phyloP scores from a whole-genome alignment of 352 stramenopile species.

The Phytophthora parvispora region DNA sequence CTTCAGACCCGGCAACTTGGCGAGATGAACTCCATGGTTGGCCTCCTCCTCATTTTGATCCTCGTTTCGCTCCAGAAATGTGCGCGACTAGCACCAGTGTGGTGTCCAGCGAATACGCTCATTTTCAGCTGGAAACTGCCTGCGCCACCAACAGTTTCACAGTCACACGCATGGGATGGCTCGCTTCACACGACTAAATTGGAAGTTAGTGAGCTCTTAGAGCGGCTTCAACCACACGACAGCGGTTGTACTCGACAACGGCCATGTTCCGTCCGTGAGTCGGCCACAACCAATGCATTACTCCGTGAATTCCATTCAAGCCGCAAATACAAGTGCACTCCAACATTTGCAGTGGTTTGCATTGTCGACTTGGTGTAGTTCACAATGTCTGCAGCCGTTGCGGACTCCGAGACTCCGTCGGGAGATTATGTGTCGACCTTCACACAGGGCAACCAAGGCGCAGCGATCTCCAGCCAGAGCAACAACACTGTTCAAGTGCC shows the following conservation, averaged over 20 bases:
- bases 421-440: constrained; percentile 10
- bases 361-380: not conserved
- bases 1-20: not conserved
- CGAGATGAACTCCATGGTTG: too few relatives aligned
- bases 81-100: too few relatives aligned
- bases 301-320: not conserved
- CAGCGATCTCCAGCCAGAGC: not conserved
- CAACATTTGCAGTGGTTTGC: not conserved
- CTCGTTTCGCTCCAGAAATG: not conserved
- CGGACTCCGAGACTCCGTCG: constrained; percentile 3
- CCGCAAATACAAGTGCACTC: not conserved
- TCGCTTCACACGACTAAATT: constrained; percentile 2
- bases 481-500: not conserved
- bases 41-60: not conserved
- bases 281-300: not conserved
- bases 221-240: not conserved
- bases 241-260: not conserved
- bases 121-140: not conserved
- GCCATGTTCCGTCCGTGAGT: not conserved
- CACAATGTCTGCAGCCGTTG: constrained; percentile 6
- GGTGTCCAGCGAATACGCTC: not conserved
- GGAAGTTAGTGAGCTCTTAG: not conserved
- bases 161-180: constrained; percentile 2
- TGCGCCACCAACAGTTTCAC: not conserved
- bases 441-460: not conserved